Percentiles rank a stretch among this genome's conserved stretches.
phyloP scores from a whole-genome alignment of 768 basidiomycete species.

The Hortiboletus campestris region DNA sequence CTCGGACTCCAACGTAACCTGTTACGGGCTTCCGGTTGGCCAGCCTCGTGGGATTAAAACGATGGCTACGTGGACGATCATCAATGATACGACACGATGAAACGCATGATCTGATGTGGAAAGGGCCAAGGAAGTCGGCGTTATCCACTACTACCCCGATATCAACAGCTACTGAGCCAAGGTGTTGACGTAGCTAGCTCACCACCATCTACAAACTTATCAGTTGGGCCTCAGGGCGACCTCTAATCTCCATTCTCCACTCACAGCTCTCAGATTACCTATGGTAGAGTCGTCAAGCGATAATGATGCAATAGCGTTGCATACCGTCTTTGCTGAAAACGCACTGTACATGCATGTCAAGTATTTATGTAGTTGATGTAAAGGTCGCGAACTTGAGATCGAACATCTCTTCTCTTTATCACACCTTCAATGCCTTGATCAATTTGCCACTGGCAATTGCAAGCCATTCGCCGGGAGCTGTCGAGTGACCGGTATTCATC shows the following conservation, averaged over 20 bases:
- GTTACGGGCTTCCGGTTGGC: neutral
- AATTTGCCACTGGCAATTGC: conserved; percentile 80
- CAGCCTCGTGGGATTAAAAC: neutral
- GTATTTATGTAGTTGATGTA: neutral
- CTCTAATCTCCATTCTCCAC: no score
- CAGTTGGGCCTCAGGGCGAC: no score
- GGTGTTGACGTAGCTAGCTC: no score
- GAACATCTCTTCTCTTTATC: conserved; percentile 21
- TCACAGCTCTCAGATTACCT: no score
- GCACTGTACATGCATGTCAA: neutral
- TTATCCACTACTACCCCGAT: neutral
- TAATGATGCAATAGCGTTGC: no score
- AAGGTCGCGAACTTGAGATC: neutral
- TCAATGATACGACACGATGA: neutral
- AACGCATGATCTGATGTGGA: neutral
- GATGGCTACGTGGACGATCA: neutral
- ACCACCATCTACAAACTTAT: no score
- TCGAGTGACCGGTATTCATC: conserved; percentile 72
- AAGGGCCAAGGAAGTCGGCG: neutral
- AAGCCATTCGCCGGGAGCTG: conserved; percentile 81
- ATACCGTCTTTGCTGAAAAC: neutral
- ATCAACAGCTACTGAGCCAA: no score
- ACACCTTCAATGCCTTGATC: conserved; percentile 81
- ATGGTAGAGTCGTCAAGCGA: no score
- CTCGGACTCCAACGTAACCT: neutral